A percentile compares a stretch with the other conserved stretches of the same genome.
Conservation (phyloP, 345 rosid species). For the Odontarrhena argentea region DNA sequence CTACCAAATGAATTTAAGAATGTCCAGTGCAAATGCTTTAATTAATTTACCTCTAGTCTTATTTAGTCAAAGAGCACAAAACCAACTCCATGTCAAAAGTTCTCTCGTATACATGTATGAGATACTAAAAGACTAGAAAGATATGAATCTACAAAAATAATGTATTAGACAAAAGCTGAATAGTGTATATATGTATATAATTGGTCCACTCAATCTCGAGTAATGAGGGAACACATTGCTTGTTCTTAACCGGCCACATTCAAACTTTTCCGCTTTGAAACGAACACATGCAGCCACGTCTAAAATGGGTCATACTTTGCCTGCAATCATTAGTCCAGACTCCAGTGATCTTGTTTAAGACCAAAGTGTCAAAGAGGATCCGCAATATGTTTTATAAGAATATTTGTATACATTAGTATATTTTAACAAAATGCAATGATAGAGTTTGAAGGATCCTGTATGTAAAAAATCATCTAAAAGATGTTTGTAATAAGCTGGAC, state of each 20-base stretch:
- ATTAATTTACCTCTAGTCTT: too few relatives aligned
- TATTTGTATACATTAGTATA: neutral
- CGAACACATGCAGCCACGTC: constrained; percentile 25
- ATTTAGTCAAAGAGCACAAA: too few relatives aligned
- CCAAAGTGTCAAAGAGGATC: neutral
- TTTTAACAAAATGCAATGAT: neutral
- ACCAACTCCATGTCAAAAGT: too few relatives aligned
- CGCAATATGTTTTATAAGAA: neutral
- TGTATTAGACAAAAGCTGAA: neutral
- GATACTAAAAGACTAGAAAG: too few relatives aligned
- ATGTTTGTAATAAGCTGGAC: constrained; percentile 9
- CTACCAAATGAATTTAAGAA: too few relatives aligned
- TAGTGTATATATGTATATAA: neutral
- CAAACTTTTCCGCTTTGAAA: constrained; percentile 16
- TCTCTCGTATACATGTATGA: too few relatives aligned
- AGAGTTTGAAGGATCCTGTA: constrained; percentile 12
- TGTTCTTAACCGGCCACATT: constrained; percentile 18
- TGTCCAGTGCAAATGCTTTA: too few relatives aligned
- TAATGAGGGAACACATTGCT: constrained; percentile 20
- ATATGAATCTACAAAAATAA: too few relatives aligned
- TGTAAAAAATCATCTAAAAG: neutral
- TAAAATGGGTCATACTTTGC: neutral
- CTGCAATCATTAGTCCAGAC: neutral
- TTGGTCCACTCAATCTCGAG: constrained; percentile 27
- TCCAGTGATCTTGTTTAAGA: constrained; percentile 1